Evolutionary conservation across 805 yeast species (phyloP), one percentile per base, ranked within the genome.

Genomic region (Metschnikowia drakensbergensis): DNA sequence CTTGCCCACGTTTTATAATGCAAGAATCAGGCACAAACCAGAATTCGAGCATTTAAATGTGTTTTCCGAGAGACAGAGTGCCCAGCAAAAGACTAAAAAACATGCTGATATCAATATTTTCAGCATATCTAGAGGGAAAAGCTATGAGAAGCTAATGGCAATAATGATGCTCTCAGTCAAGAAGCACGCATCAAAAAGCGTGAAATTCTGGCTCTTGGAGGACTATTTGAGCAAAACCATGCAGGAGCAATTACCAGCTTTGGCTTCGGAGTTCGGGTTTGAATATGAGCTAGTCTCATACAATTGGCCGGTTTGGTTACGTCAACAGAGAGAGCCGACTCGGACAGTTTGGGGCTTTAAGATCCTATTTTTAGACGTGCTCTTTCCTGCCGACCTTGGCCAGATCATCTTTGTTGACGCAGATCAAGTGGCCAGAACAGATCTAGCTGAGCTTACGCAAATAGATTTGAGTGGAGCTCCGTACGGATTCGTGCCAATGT

Each of bases 231-330:
- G 95, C 25, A 83, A 90, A 35, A 68, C 80, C 3, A 82, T 91
- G 59, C 82, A 79, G 60, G 60, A 68, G 28, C 76, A 81, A 42
- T 60, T 88, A n/a, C 86, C 88, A 0, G 54, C 59, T 11, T 59
- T 88, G 47, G 83, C 95, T 0, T 63, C 69, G 13, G 61, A 76
- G 46, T 80, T 78, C 59, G 80, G 81, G 1, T 86, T 88, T 59
- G 77, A 84, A 42, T 87, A 83, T 59, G 92, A 89, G 58, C 66
- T 89, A 39, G 73, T 94, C n/a, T 80, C 86, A 0, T 92, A 87
- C 64, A 84, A 86, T 53, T 92, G 99, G 99, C 99, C 99, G 10
- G 64, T 72, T 7, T 92, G 97, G 96, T 71, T 92, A 22, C 76
- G 91, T 43, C 76, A 76, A 3, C 98, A 92, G 66, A 65, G 84